A percentile compares a stretch with the other conserved stretches of the same genome.
Conservation (phyloP, 108 stramenopile species). For the Cyclotella choctawhatcheeana region DNA sequence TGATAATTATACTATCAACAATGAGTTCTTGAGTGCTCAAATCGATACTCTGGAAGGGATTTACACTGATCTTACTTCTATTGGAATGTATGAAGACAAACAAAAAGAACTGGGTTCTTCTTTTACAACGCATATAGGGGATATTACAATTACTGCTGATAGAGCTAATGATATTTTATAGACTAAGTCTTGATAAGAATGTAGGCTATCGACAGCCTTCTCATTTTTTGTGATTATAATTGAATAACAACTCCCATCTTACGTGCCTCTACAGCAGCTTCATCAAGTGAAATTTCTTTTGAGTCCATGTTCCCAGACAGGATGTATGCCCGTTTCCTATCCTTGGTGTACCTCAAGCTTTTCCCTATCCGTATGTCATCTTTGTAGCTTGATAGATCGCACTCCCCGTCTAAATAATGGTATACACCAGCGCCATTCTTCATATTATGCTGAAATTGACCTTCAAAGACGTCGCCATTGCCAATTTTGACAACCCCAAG, state of each 20-base stretch:
- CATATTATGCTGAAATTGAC: slow-evolving; percentile 43
- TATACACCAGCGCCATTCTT: slow-evolving; percentile 52
- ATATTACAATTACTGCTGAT: too few relatives aligned
- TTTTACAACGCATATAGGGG: too few relatives aligned
- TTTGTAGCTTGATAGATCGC: slow-evolving; percentile 32
- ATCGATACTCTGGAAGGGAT: slow-evolving; percentile 20
- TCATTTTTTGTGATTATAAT: too few relatives aligned
- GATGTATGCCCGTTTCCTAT: slow-evolving; percentile 20
- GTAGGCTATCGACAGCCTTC: too few relatives aligned
- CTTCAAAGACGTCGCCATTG: slow-evolving; percentile 48
- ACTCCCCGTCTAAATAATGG: slow-evolving; percentile 46
- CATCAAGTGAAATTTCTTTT: slow-evolving; percentile 24
- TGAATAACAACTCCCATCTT: slow-evolving; percentile 38
- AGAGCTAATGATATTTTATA: too few relatives aligned
- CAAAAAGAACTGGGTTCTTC: too few relatives aligned
- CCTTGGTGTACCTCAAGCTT: slow-evolving; percentile 26
- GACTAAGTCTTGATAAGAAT: too few relatives aligned
- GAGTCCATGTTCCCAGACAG: slow-evolving; percentile 19
- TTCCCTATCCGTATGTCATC: slow-evolving; percentile 31
- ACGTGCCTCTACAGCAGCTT: slow-evolving; percentile 27
- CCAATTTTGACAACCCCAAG: slow-evolving; percentile 50
- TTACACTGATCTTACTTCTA: slow-evolving; percentile 24
- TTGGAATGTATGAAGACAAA: slow-evolving; percentile 24
- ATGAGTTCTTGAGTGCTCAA: slow-evolving; percentile 8
- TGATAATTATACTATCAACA: background rate